Evolutionary conservation across 108 stramenopile genomes (phyloP), one percentile per base, ranked within the genome.

Genomic region (Fragilariopsis cylindrus): DNA sequence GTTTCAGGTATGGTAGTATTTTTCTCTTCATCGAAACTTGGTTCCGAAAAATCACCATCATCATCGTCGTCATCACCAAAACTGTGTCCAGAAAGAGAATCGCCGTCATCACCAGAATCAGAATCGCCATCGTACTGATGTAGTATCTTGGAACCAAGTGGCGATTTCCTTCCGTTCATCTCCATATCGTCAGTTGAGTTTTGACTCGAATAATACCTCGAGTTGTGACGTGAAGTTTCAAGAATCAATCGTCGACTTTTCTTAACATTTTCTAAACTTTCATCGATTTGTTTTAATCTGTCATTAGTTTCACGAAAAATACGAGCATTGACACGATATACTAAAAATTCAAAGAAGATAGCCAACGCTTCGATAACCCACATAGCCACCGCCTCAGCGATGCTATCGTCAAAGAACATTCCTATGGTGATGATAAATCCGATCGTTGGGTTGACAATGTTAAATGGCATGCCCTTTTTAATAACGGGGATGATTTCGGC

Each of bases 391-490:
- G 81, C 81, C 57, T 71, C 76, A 4, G 30, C 4, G 48, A 77
- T 53, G 3, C 74, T 60, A 52, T 82, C 81, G 42, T 77, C 73
- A 57, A 82, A 82, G 71, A 82, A 82, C 76, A 82, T 71, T 30
- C 69, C 81, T 53, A 82, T 75, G 3, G 81, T 82, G 60, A 82
- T 82, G 47, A 64, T 52, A 46, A 82, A 78, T 39, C 81, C 81
- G 4, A 82, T 65, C 21, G 69, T 7, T 7, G 81, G 81, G 2
- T 82, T 82, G 64, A 82, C 47, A 2, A 82, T 9, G 56, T 82
- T 82, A 53, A 82, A 70, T 0, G 76, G 76, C 3, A 82, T 18
- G 7, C 76, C 76, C 50, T 75, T 60, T 60, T 60, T 53, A 7
- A 82, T 39, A 15, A 82, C 81, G 15, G 81, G 81, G 48, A 76